Evolutionary conservation across 106 monocot species (phyloP).

Genomic region (Dendrobium chrysotoxum): DNA sequence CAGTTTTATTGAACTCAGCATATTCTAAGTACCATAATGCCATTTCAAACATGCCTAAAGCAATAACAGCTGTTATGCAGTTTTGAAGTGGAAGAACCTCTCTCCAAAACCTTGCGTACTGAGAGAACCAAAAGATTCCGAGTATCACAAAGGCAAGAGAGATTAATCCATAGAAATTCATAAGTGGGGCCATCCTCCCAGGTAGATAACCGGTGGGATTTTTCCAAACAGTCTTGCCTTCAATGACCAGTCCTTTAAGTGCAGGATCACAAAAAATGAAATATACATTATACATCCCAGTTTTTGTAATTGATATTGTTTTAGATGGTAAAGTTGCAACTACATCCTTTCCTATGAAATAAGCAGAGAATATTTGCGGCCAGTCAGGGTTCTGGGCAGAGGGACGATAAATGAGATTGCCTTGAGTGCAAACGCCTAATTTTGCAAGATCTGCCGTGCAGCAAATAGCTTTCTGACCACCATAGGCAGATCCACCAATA

Average conservation of each 20-base stretch:
- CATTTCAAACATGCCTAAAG: conserved; percentile 84
- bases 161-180: conserved; percentile 87
- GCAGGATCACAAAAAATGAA: conserved; percentile 69
- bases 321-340: conserved; percentile 48
- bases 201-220: conserved; percentile 93
- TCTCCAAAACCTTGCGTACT: conserved; percentile 87
- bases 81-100: conserved; percentile 93
- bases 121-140: conserved; percentile 61
- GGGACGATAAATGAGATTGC: conserved; percentile 56
- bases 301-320: conserved; percentile 48
- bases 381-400: conserved; percentile 58
- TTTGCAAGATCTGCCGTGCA: conserved; percentile 96
- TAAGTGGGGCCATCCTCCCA: conserved; percentile 88
- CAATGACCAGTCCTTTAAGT: conserved; percentile 51
- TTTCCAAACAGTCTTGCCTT: conserved; percentile 94
- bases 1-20: conserved; percentile 83
- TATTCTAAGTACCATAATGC: conserved; percentile 95
- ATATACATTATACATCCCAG: conserved; percentile 91
- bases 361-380: conserved; percentile 57
- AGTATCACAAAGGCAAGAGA: conserved; percentile 81
- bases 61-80: conserved; percentile 82
- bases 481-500: conserved; percentile 93
- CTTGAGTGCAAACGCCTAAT: conserved; percentile 70
- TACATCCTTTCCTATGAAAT: conserved; percentile 54
- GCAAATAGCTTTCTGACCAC: conserved; percentile 87